A percentile compares a stretch with the other conserved stretches of the same genome.
Conservation (phyloP, 306 rosid genomes). For the Citrullus colocynthis region DNA sequence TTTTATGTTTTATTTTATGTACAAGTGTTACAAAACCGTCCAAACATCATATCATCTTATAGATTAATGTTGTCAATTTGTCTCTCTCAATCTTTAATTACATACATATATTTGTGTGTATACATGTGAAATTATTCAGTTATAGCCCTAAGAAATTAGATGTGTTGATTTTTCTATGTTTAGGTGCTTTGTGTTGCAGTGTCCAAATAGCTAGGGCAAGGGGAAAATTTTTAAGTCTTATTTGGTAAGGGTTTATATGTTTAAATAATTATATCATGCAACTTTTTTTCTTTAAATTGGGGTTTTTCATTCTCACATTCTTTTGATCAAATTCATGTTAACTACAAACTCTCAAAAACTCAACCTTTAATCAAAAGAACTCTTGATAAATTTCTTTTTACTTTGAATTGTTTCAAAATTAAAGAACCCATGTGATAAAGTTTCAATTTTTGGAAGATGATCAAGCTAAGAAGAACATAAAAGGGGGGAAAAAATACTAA, state of each 20-base stretch:
- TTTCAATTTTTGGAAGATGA: background rate
- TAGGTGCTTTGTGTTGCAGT: background rate
- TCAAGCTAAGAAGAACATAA: no score
- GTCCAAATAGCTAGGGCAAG: background rate
- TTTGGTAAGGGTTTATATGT: background rate
- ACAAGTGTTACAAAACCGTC: background rate
- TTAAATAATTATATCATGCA: background rate
- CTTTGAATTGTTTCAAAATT: background rate
- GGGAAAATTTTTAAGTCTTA: background rate
- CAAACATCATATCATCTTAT: background rate
- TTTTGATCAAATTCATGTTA: no score
- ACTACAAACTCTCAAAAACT: no score
- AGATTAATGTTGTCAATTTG: background rate
- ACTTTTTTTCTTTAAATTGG: background rate
- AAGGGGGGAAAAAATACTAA: background rate
- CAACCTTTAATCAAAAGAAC: background rate
- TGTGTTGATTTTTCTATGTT: background rate
- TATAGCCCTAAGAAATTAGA: background rate
- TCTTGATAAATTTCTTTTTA: background rate
- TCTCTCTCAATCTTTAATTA: background rate
- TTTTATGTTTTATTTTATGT: background rate
- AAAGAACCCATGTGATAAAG: background rate
- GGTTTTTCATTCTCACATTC: background rate
- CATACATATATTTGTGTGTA: background rate
- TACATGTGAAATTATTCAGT: background rate